Percentiles rank a stretch among this genome's conserved stretches.
phyloP scores from a whole-genome alignment of 2,329 filamentous ascomycete genomes.

The Cercospora sesami region DNA sequence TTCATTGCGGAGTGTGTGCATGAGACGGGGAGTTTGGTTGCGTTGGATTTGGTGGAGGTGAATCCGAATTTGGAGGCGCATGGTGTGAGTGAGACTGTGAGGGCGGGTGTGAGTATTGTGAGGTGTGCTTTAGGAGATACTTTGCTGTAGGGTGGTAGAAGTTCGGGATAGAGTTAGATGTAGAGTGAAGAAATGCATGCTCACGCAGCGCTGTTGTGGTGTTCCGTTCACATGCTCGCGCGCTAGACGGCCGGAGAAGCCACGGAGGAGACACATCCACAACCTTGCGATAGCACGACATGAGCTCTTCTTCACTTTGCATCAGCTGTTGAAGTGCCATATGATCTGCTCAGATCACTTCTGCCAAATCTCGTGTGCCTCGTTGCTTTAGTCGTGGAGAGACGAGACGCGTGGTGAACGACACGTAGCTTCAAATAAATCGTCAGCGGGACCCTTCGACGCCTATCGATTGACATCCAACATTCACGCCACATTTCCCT shows the following conservation, averaged over 20 bases:
- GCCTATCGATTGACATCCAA: not conserved
- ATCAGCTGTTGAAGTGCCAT: not conserved
- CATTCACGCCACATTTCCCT: not conserved
- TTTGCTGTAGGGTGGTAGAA: slow-evolving; percentile 58
- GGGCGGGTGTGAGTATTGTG: slow-evolving; percentile 87
- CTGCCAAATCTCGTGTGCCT: not conserved
- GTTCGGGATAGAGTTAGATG: not conserved
- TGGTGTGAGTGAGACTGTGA: slow-evolving; percentile 80
- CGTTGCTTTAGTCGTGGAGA: not conserved
- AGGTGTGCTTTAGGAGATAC: slow-evolving; percentile 91
- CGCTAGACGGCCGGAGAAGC: not conserved
- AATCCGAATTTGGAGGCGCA: slow-evolving; percentile 52
- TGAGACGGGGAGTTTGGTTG: slow-evolving; percentile 57
- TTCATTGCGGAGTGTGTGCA: slow-evolving; percentile 80
- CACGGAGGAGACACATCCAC: not conserved
- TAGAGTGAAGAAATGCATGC: not conserved
- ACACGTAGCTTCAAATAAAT: slow-evolving; percentile 15
- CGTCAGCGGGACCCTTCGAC: not conserved
- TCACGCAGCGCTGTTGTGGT: not conserved
- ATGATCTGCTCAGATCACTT: not conserved
- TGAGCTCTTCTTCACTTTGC: not conserved
- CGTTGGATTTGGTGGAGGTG: slow-evolving; percentile 59
- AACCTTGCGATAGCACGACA: not conserved
- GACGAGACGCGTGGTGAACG: slow-evolving; percentile 7
- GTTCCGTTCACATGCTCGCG: slow-evolving; percentile 1